Percentiles rank a stretch among this genome's conserved stretches.
Conservation (phyloP, 371 early-diverging fungal species). For the Rhizopus stolonifer region DNA sequence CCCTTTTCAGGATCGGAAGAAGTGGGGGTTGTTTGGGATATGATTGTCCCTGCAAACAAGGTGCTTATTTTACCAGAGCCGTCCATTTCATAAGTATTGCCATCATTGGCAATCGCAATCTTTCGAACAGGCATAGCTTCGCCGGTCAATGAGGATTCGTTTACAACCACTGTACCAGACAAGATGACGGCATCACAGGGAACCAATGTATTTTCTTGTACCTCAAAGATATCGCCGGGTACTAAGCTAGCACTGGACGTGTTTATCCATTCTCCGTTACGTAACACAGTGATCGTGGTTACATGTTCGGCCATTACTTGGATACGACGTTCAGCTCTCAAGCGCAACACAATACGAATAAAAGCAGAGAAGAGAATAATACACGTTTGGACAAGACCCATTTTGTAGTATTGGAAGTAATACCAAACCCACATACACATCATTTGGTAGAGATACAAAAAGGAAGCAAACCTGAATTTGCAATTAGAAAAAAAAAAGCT, state of each 20-base stretch:
- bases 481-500: neutral
- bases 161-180: slow-evolving; percentile 73
- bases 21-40: slow-evolving; percentile 41
- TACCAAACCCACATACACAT: slow-evolving; percentile 72
- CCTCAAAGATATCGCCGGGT: slow-evolving; percentile 63
- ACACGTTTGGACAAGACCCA: slow-evolving; percentile 67
- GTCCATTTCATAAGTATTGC: slow-evolving; percentile 27
- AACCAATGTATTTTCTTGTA: slow-evolving; percentile 31
- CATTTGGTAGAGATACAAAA: slow-evolving; percentile 76
- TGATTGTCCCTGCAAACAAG: slow-evolving; percentile 63
- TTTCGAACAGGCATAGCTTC: slow-evolving; percentile 89
- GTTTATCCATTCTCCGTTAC: slow-evolving; percentile 58
- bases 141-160: slow-evolving; percentile 84
- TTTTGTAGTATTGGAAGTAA: slow-evolving; percentile 66
- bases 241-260: slow-evolving; percentile 54
- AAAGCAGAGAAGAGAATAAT: slow-evolving; percentile 67
- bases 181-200: slow-evolving; percentile 70
- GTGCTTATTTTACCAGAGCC: slow-evolving; percentile 51
- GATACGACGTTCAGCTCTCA: slow-evolving; percentile 61
- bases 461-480: slow-evolving; percentile 46
- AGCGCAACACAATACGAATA: slow-evolving; percentile 59
- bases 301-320: slow-evolving; percentile 60
- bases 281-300: slow-evolving; percentile 40
- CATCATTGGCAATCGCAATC: slow-evolving; percentile 57
- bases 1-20: slow-evolving; percentile 10